Percentiles rank a stretch among this genome's conserved stretches.
Evolutionary conservation across 129 eudicot species (phyloP).

Genomic region (Helianthus tuberosus): DNA sequence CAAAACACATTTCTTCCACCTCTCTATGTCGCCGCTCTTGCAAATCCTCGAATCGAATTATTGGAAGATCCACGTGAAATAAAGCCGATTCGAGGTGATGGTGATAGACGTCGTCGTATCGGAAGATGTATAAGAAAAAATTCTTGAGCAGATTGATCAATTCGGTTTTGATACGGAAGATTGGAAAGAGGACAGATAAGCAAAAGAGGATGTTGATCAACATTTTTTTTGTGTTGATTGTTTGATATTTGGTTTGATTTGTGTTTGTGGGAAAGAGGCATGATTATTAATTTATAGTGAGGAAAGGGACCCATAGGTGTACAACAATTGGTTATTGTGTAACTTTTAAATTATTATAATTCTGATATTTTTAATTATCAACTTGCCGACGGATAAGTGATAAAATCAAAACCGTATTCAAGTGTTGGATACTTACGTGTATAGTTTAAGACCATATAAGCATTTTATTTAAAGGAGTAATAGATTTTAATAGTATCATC

Average conservation of each 20-base stretch:
- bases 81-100: neutral
- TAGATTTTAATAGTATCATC: no score
- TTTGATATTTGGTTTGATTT: neutral
- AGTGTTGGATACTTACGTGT: neutral
- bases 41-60: conserved; percentile 34
- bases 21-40: conserved; percentile 26
- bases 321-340: neutral
- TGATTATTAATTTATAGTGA: neutral
- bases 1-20: conserved; percentile 36
- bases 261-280: neutral
- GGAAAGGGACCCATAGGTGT: neutral
- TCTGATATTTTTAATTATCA: neutral
- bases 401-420: neutral
- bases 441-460: no score
- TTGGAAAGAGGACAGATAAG: conserved; percentile 18
- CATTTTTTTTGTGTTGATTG: conserved; percentile 20
- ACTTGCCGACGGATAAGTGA: neutral
- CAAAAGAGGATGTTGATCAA: conserved; percentile 24
- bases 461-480: no score
- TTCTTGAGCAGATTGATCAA: conserved; percentile 7
- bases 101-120: no score
- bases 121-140: neutral
- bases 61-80: conserved; percentile 24
- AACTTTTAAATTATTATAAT: neutral
- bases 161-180: conserved; percentile 20